phyloP scores from a whole-genome alignment of 495 filamentous ascomycete species.

The Cetradonia linearis region DNA sequence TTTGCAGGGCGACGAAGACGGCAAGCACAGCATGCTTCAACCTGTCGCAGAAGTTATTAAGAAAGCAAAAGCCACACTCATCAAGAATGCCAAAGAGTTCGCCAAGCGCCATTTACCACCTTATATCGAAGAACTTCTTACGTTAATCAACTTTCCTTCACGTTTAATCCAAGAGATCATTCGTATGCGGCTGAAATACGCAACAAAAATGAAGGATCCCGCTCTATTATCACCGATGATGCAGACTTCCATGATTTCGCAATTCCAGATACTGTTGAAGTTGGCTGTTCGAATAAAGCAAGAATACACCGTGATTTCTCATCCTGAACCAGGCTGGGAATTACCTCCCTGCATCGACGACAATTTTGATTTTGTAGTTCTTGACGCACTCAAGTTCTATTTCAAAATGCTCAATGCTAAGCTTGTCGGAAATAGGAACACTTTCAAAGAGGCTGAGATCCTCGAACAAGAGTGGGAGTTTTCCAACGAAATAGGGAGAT shows the following conservation, averaged over 20 bases:
- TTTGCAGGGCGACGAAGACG: slow-evolving; percentile 56
- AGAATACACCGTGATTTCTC: slow-evolving; percentile 71
- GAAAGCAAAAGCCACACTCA: slow-evolving; percentile 88
- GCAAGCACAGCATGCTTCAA: slow-evolving; percentile 69
- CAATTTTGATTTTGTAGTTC: slow-evolving; percentile 86
- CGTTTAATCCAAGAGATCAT: slow-evolving; percentile 95
- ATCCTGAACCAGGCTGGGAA: slow-evolving; percentile 89
- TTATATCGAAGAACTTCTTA: slow-evolving; percentile 93
- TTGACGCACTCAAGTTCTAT: slow-evolving; percentile 93
- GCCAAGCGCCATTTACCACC: slow-evolving; percentile 85
- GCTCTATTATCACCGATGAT: slow-evolving; percentile 79
- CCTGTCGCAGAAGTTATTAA: slow-evolving; percentile 72
- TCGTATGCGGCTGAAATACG: slow-evolving; percentile 80
- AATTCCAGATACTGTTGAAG: slow-evolving; percentile 87
- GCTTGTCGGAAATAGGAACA: slow-evolving; percentile 93
- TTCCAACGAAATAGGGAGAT: slow-evolving; percentile 79
- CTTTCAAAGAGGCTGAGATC: slow-evolving; percentile 96
- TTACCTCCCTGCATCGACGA: slow-evolving; percentile 94
- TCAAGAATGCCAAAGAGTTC: slow-evolving; percentile 76
- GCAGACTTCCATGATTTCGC: slow-evolving; percentile 91
- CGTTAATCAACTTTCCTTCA: slow-evolving; percentile 92
- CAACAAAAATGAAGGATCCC: slow-evolving; percentile 85
- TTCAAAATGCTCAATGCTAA: slow-evolving; percentile 98
- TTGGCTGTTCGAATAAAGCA: slow-evolving; percentile 87
- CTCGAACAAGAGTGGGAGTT: slow-evolving; percentile 97